These are phyloP conservation scores for Graphiopsis chlorocephala DNA, from an alignment of 2,329 filamentous ascomycete species.

Conservation along the genomic window DNA sequence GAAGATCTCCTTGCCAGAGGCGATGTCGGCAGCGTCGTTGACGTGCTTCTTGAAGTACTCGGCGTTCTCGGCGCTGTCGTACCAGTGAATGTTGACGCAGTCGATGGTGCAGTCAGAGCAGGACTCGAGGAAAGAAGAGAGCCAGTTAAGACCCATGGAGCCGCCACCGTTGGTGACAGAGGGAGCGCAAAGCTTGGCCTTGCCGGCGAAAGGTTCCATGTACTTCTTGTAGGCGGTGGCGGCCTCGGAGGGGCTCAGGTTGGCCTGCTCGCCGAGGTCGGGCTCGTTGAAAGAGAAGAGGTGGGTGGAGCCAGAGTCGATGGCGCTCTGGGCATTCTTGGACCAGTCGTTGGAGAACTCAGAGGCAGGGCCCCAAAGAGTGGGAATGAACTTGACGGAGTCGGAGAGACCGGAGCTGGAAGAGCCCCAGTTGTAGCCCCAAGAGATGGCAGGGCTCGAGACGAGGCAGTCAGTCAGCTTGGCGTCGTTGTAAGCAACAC, in stretches of 20 bases:
- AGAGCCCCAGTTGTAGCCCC: constrained; percentile 69
- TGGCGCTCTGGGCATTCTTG: constrained; percentile 50
- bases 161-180: constrained; percentile 62
- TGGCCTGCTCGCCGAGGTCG: constrained; percentile 59
- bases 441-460: constrained; percentile 48
- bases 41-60: constrained; percentile 57
- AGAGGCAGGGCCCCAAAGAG: constrained; percentile 51
- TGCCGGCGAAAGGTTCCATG: constrained; percentile 56
- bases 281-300: constrained; percentile 72
- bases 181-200: constrained; percentile 57
- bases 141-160: constrained; percentile 53
- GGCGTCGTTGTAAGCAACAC: constrained; percentile 65
- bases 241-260: constrained; percentile 53
- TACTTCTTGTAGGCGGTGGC: constrained; percentile 53
- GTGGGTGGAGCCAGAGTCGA: constrained; percentile 54
- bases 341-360: constrained; percentile 52
- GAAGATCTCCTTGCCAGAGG: constrained; percentile 50
- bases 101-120: constrained; percentile 57
- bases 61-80: constrained; percentile 49
- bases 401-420: constrained; percentile 42
- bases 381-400: constrained; percentile 61
- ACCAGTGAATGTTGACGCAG: constrained; percentile 65
- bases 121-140: constrained; percentile 51
- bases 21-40: constrained; percentile 38
- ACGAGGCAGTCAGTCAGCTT: constrained; percentile 53